Evolutionary conservation across 2,329 filamentous ascomycete species (phyloP).

Genomic region (Cladosporium sp.): DNA sequence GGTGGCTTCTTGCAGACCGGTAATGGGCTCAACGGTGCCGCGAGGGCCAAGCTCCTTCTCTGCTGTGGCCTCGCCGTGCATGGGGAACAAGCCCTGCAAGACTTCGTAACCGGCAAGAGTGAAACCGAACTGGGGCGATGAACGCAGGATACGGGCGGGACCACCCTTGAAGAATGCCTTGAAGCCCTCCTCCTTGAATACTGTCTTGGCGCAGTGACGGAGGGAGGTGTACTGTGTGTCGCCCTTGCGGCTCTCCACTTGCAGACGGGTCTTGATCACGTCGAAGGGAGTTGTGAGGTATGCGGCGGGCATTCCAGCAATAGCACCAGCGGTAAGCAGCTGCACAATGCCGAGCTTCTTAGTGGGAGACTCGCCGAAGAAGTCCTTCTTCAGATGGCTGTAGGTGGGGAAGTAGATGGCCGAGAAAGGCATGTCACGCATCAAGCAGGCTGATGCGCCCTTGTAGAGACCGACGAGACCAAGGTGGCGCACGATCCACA

Average conservation of each 20-base stretch:
- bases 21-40: constrained; percentile 63
- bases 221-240: constrained; percentile 85
- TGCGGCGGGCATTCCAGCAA: constrained; percentile 59
- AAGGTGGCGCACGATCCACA: constrained; percentile 97
- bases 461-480: constrained; percentile 95
- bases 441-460: constrained; percentile 87
- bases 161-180: constrained; percentile 98
- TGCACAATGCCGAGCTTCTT: constrained; percentile 90
- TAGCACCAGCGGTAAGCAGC: constrained; percentile 90
- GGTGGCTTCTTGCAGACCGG: constrained; percentile 63
- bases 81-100: constrained; percentile 75
- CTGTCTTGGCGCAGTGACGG: constrained; percentile 78
- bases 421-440: constrained; percentile 96
- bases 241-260: constrained; percentile 96
- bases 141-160: constrained; percentile 89
- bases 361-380: constrained; percentile 84
- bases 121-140: constrained; percentile 96
- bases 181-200: constrained; percentile 90
- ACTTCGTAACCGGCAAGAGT: constrained; percentile 95
- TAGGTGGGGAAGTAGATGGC: constrained; percentile 99
- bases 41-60: constrained; percentile 51
- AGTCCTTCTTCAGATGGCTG: constrained; percentile 87
- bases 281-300: constrained; percentile 98
- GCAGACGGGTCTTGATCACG: constrained; percentile 97
- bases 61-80: constrained; percentile 62